Percentiles rank a stretch among this genome's conserved stretches.
These are phyloP conservation scores for Phylloporus rhodoxanthus DNA, from an alignment of 768 basidiomycete genomes.

Conservation along the genomic window DNA sequence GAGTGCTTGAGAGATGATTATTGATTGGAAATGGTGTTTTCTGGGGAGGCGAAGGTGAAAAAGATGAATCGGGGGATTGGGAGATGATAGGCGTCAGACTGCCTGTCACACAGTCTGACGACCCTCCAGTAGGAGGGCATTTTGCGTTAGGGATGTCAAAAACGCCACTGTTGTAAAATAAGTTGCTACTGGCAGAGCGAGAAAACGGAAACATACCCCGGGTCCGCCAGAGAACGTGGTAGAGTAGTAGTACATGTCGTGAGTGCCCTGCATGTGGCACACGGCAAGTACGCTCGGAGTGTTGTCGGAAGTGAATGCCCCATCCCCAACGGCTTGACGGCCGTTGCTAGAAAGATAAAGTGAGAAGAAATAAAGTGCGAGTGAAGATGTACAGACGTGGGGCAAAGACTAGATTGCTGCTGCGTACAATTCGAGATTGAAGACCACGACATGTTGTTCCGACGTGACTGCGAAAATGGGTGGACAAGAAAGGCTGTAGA, in stretches of 20 bases:
- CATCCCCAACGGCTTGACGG: constrained; percentile 95
- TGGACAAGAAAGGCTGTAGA: constrained; percentile 3
- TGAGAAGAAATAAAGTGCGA: constrained; percentile 10
- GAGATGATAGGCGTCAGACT: constrained; percentile 63
- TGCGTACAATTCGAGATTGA: constrained; percentile 67
- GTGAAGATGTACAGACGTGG: constrained; percentile 55
- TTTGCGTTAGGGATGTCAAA: constrained; percentile 87
- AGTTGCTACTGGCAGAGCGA: background rate
- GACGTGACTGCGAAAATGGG: constrained; percentile 52
- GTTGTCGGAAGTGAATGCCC: constrained; percentile 77
- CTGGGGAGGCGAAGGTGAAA: constrained; percentile 27
- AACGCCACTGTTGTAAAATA: constrained; percentile 65
- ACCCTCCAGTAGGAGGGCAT: constrained; percentile 96
- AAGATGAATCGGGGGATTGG: constrained; percentile 35
- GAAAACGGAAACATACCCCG: constrained; percentile 48
- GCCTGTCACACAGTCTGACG: constrained; percentile 94
- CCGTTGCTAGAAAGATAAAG: constrained; percentile 62
- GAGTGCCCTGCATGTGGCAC: constrained; percentile 75
- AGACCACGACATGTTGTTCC: constrained; percentile 77
- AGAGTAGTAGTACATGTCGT: constrained; percentile 86
- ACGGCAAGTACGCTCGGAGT: constrained; percentile 79
- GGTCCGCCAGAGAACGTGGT: constrained; percentile 93
- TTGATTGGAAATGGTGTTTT: constrained; percentile 16
- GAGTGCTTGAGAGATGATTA: constrained; percentile 14
- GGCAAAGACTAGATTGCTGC: constrained; percentile 89